Evolutionary conservation across 495 filamentous ascomycete species (phyloP).

Genomic region (Aspergillus coremiiformis): DNA sequence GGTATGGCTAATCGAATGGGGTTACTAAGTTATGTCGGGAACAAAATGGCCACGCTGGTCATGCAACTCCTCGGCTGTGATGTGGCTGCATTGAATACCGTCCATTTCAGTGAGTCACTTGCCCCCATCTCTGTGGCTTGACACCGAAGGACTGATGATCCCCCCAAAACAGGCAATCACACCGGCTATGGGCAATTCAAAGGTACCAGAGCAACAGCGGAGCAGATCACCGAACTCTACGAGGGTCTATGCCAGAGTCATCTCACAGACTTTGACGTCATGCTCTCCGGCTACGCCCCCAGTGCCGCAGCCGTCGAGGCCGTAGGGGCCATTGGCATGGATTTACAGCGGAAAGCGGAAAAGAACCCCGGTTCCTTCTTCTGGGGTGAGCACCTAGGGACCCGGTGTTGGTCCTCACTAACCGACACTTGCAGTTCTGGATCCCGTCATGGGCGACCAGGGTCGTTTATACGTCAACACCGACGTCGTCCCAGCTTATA

Average conservation of each 20-base stretch:
- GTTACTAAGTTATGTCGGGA: constrained; percentile 82
- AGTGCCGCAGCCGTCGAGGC: constrained; percentile 75
- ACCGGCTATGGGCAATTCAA: constrained; percentile 82
- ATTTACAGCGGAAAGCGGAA: constrained; percentile 60
- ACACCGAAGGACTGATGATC: constrained; percentile 3
- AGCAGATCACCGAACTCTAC: constrained; percentile 80
- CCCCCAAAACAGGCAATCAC: constrained; percentile 69
- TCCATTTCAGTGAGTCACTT: constrained; percentile 73
- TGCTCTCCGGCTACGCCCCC: constrained; percentile 90
- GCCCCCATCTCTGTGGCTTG: background rate
- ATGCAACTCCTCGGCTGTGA: constrained; percentile 92
- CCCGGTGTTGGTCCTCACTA: background rate
- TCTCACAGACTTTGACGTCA: constrained; percentile 79
- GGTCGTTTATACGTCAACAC: constrained; percentile 82
- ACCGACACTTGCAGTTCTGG: constrained; percentile 53
- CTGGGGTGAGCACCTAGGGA: constrained; percentile 63
- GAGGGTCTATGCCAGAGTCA: constrained; percentile 73
- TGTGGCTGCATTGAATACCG: constrained; percentile 86
- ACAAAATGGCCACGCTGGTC: constrained; percentile 87
- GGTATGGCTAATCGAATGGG: background rate
- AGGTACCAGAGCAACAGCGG: constrained; percentile 69
- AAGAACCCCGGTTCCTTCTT: constrained; percentile 74
- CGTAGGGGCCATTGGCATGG: constrained; percentile 73
- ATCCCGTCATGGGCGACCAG: constrained; percentile 97
- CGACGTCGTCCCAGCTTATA: constrained; percentile 88